Evolutionary conservation across 352 stramenopile genomes (phyloP).

Genomic region (Globisporangium takayamanum): DNA sequence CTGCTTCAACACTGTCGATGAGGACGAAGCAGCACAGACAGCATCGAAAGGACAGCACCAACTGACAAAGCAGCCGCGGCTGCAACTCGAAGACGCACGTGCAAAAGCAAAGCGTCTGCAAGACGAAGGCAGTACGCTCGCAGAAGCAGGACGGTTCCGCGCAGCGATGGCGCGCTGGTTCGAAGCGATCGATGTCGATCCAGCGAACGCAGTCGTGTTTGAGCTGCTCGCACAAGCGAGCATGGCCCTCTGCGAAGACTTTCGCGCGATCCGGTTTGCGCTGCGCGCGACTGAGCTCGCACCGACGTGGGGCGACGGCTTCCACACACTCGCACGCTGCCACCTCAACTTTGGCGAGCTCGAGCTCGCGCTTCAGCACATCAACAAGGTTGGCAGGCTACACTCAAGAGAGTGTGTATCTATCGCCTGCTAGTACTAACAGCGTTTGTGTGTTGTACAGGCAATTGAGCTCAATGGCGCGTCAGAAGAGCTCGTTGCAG

Average conservation of each 20-base stretch:
- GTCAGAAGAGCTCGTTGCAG: slow-evolving; percentile 37
- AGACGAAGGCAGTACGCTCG: slow-evolving; percentile 71
- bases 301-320: slow-evolving; percentile 59
- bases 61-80: slow-evolving; percentile 10
- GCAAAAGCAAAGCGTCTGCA: slow-evolving; percentile 60
- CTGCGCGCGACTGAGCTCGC: slow-evolving; percentile 43
- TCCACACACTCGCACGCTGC: slow-evolving; percentile 56
- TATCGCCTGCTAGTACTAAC: no score
- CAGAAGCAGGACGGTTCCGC: slow-evolving; percentile 52
- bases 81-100: slow-evolving; percentile 46
- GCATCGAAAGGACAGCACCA: not conserved
- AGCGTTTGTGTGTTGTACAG: slow-evolving; percentile 14
- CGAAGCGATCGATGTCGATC: slow-evolving; percentile 44
- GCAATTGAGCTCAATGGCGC: slow-evolving; percentile 33
- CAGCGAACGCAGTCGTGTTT: slow-evolving; percentile 39
- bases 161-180: slow-evolving; percentile 63
- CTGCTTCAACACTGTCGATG: slow-evolving; percentile 8
- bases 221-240: slow-evolving; percentile 67
- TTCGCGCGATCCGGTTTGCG: slow-evolving; percentile 65
- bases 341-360: slow-evolving; percentile 82
- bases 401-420: no score
- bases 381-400: slow-evolving; percentile 30
- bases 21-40: not conserved
- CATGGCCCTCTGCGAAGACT: slow-evolving; percentile 69
- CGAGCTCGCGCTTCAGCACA: slow-evolving; percentile 39